Percentiles rank a stretch among this genome's conserved stretches.
Evolutionary conservation across 805 yeast genomes (phyloP).

Genomic region (Teunomyces lycoperdinae): DNA sequence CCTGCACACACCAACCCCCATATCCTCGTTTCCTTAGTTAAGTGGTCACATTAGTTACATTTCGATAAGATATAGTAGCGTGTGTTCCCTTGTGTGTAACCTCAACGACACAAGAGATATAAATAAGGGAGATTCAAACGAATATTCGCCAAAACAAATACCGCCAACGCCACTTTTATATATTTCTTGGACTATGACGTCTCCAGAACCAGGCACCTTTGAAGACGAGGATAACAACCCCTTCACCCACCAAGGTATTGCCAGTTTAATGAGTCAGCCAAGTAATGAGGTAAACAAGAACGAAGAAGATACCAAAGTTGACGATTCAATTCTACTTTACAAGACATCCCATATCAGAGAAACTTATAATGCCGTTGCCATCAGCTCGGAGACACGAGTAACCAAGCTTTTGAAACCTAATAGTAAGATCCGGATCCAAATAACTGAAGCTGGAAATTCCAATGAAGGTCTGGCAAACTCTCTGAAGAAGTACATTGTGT

Average conservation of each 20-base stretch:
- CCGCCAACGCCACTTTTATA: background rate
- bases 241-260: constrained; percentile 27
- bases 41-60: background rate
- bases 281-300: background rate
- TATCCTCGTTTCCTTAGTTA: background rate
- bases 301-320: constrained; percentile 21
- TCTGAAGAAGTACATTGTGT: constrained; percentile 63
- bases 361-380: constrained; percentile 24
- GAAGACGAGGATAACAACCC: constrained; percentile 38
- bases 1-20: background rate
- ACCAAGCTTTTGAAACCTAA: constrained; percentile 32
- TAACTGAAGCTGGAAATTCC: constrained; percentile 81
- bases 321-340: constrained; percentile 31
- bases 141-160: background rate
- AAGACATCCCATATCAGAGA: constrained; percentile 12
- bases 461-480: constrained; percentile 73
- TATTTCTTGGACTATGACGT: background rate
- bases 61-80: background rate
- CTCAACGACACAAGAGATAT: too few species aligned
- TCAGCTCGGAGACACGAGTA: constrained; percentile 36
- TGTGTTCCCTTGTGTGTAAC: background rate
- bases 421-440: constrained; percentile 35
- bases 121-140: too few species aligned
- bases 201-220: constrained; percentile 5
- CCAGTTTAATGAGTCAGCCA: constrained; percentile 20